Conservation (phyloP, 805 yeast genomes). For the Cyberlindnera nakhonratchasimensis region DNA sequence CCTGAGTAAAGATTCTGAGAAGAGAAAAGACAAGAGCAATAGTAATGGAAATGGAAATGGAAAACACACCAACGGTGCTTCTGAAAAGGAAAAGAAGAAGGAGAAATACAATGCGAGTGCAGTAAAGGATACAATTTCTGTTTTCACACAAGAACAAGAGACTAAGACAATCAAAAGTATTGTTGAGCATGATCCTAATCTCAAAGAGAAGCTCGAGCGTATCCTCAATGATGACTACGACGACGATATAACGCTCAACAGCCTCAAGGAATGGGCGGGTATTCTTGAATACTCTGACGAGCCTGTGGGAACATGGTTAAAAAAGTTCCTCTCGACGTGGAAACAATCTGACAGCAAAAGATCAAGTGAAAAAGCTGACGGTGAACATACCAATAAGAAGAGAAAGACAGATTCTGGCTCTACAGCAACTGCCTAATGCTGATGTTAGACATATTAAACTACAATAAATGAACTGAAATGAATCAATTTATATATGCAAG, state of each 20-base stretch:
- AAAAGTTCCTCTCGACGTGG: conserved; percentile 8
- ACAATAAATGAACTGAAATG: background rate
- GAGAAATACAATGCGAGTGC: background rate
- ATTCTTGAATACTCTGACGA: conserved; percentile 10
- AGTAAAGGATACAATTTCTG: no score
- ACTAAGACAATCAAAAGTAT: background rate
- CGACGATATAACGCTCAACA: conserved; percentile 6
- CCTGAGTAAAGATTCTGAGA: background rate
- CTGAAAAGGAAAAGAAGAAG: background rate
- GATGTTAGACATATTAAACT: background rate
- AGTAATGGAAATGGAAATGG: background rate
- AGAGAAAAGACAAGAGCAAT: background rate
- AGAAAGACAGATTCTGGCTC: conserved; percentile 1
- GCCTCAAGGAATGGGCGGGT: conserved; percentile 11
- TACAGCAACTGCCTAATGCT: background rate
- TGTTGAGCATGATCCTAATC: background rate
- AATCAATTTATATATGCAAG: background rate
- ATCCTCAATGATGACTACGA: conserved; percentile 5
- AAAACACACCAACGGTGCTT: background rate
- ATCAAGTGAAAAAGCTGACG: background rate
- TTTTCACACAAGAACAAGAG: background rate
- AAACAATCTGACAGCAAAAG: conserved; percentile 1
- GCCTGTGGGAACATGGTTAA: conserved; percentile 12
- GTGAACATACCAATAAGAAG: background rate
- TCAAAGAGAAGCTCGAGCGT: conserved; percentile 4